phyloP scores from a whole-genome alignment of 257 asterid genomes.

The Orobanche coerulescens region DNA sequence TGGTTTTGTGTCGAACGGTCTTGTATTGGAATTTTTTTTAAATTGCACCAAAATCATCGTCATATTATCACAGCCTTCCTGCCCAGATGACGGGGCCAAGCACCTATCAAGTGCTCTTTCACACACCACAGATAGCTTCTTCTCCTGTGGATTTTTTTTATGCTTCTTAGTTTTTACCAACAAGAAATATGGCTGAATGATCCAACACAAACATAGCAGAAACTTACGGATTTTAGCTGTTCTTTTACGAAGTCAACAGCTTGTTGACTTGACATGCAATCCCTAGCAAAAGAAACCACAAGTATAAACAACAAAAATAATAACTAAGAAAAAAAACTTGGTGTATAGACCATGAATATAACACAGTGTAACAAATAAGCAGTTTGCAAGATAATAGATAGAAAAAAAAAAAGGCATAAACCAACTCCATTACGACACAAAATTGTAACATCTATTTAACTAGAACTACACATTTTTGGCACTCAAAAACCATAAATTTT shows the following conservation, averaged over 20 bases:
- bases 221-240: conserved; percentile 49
- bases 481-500: background rate
- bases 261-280: conserved; percentile 90
- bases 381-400: background rate
- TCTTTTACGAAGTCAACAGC: conserved; percentile 65
- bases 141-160: conserved; percentile 43
- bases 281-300: conserved; percentile 54
- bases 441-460: background rate
- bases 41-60: conserved; percentile 88
- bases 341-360: conserved; percentile 7
- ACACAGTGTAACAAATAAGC: background rate
- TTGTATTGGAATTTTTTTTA: conserved; percentile 32
- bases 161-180: conserved; percentile 15
- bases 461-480: background rate
- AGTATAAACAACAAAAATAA: conserved; percentile 7
- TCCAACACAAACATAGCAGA: background rate
- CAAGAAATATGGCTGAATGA: background rate
- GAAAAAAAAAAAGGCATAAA: background rate
- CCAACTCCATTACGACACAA: background rate
- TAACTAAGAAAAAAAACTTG: background rate
- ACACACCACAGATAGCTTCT: conserved; percentile 69
- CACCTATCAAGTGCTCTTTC: conserved; percentile 64
- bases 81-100: conserved; percentile 81
- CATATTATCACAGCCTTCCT: conserved; percentile 95
- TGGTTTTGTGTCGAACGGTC: conserved; percentile 15